Evolutionary conservation across 2,329 filamentous ascomycete species (phyloP).

Genomic region (Pseudonectria foliicola): DNA sequence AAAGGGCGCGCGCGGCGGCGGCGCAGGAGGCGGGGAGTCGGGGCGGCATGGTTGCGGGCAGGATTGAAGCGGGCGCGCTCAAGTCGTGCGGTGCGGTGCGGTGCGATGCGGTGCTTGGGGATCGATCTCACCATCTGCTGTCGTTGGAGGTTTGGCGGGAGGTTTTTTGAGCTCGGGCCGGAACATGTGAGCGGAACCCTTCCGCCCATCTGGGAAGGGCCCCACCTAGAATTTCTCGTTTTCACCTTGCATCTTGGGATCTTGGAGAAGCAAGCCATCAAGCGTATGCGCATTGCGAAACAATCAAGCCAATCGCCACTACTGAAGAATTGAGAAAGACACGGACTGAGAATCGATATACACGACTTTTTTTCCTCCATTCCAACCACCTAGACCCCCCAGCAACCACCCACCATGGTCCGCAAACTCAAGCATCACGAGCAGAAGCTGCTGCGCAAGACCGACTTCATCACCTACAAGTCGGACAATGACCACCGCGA

Average conservation of each 20-base stretch:
- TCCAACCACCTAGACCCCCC: neutral
- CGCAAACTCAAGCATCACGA: constrained; percentile 96
- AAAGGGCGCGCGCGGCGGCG: constrained; percentile 12
- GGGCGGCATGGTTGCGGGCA: constrained; percentile 31
- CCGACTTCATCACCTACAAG: constrained; percentile 93
- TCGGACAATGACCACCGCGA: constrained; percentile 82
- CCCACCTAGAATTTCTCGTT: constrained; percentile 20
- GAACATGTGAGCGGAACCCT: constrained; percentile 16
- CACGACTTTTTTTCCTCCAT: neutral
- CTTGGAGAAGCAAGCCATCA: too few relatives aligned
- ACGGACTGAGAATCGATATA: neutral
- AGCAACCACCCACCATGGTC: constrained; percentile 58
- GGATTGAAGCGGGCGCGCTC: constrained; percentile 7
- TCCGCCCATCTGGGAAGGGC: constrained; percentile 13
- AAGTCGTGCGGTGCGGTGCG: constrained; percentile 8
- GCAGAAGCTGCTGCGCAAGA: constrained; percentile 85
- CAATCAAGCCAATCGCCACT: too few relatives aligned
- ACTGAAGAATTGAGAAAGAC: constrained; percentile 2
- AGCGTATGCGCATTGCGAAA: too few relatives aligned
- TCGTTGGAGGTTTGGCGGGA: constrained; percentile 16
- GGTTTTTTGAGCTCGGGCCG: constrained; percentile 18
- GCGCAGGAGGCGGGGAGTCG: constrained; percentile 25
- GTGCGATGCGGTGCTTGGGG: constrained; percentile 10
- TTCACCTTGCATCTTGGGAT: too few relatives aligned
- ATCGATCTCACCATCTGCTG: too few relatives aligned